phyloP scores from a whole-genome alignment of 2,329 filamentous ascomycete genomes.

The Metarhizium robertsii region DNA sequence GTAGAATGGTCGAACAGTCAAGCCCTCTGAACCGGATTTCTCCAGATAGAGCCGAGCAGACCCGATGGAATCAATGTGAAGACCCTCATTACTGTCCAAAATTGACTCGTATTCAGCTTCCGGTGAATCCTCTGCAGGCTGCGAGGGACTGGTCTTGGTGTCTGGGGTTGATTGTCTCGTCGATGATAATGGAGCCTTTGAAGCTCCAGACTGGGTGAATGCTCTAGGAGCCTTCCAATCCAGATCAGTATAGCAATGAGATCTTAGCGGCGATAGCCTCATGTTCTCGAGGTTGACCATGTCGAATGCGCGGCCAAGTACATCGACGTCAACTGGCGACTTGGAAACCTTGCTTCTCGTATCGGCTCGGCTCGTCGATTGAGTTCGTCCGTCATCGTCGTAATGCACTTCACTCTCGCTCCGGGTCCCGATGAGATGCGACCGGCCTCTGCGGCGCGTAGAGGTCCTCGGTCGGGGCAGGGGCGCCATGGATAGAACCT shows the following conservation, averaged over 20 bases:
- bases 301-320: not conserved
- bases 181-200: not conserved
- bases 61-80: not conserved
- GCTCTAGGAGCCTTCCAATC: slow-evolving; percentile 1
- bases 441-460: slow-evolving; percentile 18
- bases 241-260: not conserved
- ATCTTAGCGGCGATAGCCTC: not conserved
- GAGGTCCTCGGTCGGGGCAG: slow-evolving; percentile 13
- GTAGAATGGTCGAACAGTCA: slow-evolving; percentile 2
- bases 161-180: not conserved
- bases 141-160: not conserved
- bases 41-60: slow-evolving; percentile 2
- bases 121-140: not conserved
- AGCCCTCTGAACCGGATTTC: not conserved
- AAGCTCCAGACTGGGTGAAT: not conserved
- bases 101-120: not conserved
- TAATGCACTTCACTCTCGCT: not conserved
- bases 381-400: not conserved
- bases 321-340: not conserved
- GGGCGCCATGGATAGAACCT: slow-evolving; percentile 13
- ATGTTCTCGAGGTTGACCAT: slow-evolving; percentile 3
- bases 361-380: not conserved
- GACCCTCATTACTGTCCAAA: not conserved
- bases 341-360: not conserved
- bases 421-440: slow-evolving; percentile 1